Evolutionary conservation across 2,329 filamentous ascomycete genomes (phyloP).

Genomic region (Sporothrix dimorphospora): DNA sequence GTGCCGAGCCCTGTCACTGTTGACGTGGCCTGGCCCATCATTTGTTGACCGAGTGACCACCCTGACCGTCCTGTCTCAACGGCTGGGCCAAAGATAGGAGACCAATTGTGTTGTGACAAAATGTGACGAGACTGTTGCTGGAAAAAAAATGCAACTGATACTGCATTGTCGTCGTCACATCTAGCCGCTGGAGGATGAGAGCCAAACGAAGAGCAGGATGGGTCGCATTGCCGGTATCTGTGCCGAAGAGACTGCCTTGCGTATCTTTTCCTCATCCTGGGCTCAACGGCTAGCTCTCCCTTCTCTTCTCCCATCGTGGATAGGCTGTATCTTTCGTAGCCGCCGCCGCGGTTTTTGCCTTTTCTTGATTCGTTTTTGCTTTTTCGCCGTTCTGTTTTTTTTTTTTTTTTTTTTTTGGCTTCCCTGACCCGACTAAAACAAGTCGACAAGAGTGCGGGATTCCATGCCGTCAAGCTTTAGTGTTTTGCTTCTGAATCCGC

Average conservation of each 20-base stretch:
- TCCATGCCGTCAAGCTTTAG: background rate
- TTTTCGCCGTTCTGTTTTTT: background rate
- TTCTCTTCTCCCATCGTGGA: background rate
- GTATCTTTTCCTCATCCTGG: background rate
- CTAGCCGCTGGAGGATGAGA: background rate
- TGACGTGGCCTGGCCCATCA: constrained; percentile 18
- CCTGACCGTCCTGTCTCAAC: background rate
- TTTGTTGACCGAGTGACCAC: background rate
- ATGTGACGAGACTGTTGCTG: background rate
- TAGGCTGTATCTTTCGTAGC: background rate
- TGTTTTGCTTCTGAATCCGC: constrained; percentile 11
- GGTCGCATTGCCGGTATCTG: background rate
- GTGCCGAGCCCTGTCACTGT: background rate
- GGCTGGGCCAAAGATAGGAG: background rate
- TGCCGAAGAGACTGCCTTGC: background rate
- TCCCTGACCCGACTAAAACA: constrained; percentile 13
- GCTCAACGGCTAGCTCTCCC: background rate
- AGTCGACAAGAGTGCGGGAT: constrained; percentile 4
- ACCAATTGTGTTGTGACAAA: background rate
- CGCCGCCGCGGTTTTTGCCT: background rate
- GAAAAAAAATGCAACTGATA: background rate
- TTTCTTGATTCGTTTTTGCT: background rate
- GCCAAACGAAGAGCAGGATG: background rate
- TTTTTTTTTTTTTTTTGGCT: background rate
- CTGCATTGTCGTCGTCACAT: constrained; percentile 4